Base-by-base conservation (phyloP, 208 protist genomes). In the Porcisia hertigi region DNA sequence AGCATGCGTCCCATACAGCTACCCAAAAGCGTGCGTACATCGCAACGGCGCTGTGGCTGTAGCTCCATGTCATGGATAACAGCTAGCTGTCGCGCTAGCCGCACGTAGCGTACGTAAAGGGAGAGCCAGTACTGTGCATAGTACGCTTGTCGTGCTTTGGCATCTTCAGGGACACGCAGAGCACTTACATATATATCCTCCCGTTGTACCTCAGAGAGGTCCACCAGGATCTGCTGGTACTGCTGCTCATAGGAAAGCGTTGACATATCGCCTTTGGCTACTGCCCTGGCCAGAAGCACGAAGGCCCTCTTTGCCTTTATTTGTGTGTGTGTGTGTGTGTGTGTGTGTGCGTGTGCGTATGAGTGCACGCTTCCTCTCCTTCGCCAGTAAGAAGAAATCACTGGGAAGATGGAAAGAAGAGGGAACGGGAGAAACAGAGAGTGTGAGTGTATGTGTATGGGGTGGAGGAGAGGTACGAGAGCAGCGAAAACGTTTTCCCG, bases 11-110 rank as follows among this genome's bases (percentile, higher is more conserved):
- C 97, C 9, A 99, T 87, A 65, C 94, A 96, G 59, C 86, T 87
- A 80, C 98, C 93, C 9, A 99, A 87, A 41, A 98, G 71, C 11
- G 87, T 88, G 49, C 94, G 88, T 25, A 99, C 86, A 79, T 99
- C 97, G 23, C 85, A 71, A 0, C 96, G 86, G 76, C 98, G 98
- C 79, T 99, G 97, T 55, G 97, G 97, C 81, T 99, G 98, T 67
- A 98, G 78, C 59, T 94, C 89, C 41, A 92, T 92, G 80, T 99
- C 95, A 64, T 98, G 95, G 14, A 95, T 83, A 1, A 87, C 69
- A 25, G 91, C 81, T 1, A 99, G 90, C 55, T 93, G 90, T 57
- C 80, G 75, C 47, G 92, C 94, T 9, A 98, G 76, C 5, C 88
- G 88, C 4, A 98, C 71, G 83, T 99, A 99, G 54, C 90, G 86